Evolutionary conservation across 495 filamentous ascomycete species (phyloP).

Genomic region (Collariella sp.): DNA sequence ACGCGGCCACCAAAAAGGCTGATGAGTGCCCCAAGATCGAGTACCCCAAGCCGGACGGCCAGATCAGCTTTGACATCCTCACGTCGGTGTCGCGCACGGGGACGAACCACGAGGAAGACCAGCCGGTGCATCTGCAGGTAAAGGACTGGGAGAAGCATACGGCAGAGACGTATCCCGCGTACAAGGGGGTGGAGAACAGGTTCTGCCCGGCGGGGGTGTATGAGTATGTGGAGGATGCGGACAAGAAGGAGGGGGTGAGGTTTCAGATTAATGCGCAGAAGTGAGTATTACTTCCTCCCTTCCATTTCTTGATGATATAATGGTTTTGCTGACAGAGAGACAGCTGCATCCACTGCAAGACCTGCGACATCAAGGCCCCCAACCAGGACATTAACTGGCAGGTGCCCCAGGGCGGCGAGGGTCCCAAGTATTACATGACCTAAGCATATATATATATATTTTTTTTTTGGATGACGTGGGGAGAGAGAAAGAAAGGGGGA

Average conservation of each 20-base stretch:
- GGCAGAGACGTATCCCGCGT: conserved; percentile 70
- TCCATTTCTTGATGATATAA: background rate
- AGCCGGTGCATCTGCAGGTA: conserved; percentile 92
- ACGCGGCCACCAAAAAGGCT: conserved; percentile 70
- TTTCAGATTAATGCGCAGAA: conserved; percentile 99
- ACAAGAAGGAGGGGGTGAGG: conserved; percentile 70
- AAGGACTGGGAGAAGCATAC: conserved; percentile 89
- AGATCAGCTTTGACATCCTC: conserved; percentile 90
- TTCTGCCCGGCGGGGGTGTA: conserved; percentile 99
- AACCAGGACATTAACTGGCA: conserved; percentile 96
- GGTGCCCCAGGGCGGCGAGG: conserved; percentile 91
- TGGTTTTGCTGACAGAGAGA: background rate
- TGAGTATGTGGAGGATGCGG: conserved; percentile 90
- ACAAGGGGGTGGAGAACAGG: conserved; percentile 90
- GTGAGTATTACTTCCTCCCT: conserved; percentile 46
- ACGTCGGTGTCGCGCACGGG: conserved; percentile 90
- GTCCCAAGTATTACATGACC: conserved; percentile 94
- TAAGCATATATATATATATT: conserved; percentile 23
- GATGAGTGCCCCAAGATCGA: conserved; percentile 79
- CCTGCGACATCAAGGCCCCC: conserved; percentile 96
- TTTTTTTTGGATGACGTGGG: too few species aligned
- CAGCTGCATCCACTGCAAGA: conserved; percentile 99
- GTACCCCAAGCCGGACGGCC: conserved; percentile 92
- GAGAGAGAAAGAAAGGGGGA: too few species aligned
- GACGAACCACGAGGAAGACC: conserved; percentile 98